phyloP scores from a whole-genome alignment of 768 basidiomycete species.

The Tricholoma saponaceum region DNA sequence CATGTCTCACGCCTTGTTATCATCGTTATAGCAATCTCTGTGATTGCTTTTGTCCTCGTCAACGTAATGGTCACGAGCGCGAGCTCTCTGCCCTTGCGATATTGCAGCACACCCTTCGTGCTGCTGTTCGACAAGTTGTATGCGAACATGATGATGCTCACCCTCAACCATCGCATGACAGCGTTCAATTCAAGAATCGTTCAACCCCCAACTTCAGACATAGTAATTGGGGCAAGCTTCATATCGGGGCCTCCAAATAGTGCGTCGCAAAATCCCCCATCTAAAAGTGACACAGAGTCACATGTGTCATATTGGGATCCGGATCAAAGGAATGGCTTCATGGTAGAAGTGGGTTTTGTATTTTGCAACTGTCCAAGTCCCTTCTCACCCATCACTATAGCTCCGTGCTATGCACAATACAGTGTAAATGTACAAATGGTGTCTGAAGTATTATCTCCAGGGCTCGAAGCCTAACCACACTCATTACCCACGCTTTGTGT shows the following conservation, averaged over 20 bases:
- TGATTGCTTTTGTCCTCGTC: background rate
- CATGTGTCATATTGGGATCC: background rate
- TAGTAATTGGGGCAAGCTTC: background rate
- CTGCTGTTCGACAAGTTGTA: conserved; percentile 28
- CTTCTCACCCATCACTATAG: background rate
- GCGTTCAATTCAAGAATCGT: background rate
- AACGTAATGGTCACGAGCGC: conserved; percentile 9
- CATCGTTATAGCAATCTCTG: background rate
- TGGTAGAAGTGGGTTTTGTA: background rate
- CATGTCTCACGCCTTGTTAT: background rate
- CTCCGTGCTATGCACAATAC: background rate
- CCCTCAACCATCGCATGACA: conserved; percentile 23
- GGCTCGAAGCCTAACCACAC: background rate
- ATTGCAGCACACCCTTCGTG: background rate
- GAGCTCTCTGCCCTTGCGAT: conserved; percentile 9
- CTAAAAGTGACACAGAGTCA: background rate
- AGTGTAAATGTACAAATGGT: background rate
- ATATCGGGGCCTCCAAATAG: background rate
- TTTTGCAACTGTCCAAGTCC: background rate
- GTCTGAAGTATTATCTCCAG: background rate
- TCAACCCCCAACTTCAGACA: background rate
- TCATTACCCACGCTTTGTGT: background rate
- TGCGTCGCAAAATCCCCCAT: background rate
- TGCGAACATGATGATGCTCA: conserved; percentile 26
- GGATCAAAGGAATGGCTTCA: background rate